Percentiles rank a stretch among this genome's conserved stretches.
phyloP scores from a whole-genome alignment of 257 asterid genomes.

The Solanum piurae region DNA sequence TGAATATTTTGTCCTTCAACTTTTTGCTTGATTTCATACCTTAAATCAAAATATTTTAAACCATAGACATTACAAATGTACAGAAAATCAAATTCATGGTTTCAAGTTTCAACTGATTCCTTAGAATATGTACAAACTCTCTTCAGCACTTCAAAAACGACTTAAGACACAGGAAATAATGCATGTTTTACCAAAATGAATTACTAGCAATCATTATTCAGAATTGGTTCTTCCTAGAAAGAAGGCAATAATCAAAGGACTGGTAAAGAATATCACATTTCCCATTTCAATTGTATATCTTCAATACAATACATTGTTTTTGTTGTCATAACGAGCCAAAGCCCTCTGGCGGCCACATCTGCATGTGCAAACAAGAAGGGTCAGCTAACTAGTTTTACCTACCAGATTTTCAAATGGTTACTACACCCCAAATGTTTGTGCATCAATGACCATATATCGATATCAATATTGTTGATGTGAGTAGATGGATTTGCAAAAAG shows the following conservation, averaged over 20 bases:
- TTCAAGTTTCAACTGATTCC: too few relatives aligned
- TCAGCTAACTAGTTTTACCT: not conserved
- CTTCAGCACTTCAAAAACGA: not conserved
- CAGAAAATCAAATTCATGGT: not conserved
- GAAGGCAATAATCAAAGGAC: not conserved
- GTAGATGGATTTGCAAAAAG: not conserved
- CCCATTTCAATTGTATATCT: not conserved
- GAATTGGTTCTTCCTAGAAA: not conserved
- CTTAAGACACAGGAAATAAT: not conserved
- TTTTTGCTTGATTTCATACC: not conserved
- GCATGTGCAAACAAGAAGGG: not conserved
- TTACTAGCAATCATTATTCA: not conserved
- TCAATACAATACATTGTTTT: not conserved
- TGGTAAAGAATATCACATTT: not conserved
- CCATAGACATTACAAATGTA: not conserved
- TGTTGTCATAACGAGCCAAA: conserved; percentile 48
- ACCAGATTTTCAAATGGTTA: not conserved
- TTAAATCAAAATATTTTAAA: not conserved
- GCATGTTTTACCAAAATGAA: not conserved
- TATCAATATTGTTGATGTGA: not conserved
- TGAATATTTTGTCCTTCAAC: not conserved
- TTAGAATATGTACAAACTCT: not conserved
- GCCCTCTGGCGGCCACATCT: conserved; percentile 94
- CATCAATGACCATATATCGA: not conserved
- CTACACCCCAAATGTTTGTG: not conserved